Evolutionary conservation across 768 basidiomycete genomes (phyloP).

Genomic region (Panaeolus cyanescens): DNA sequence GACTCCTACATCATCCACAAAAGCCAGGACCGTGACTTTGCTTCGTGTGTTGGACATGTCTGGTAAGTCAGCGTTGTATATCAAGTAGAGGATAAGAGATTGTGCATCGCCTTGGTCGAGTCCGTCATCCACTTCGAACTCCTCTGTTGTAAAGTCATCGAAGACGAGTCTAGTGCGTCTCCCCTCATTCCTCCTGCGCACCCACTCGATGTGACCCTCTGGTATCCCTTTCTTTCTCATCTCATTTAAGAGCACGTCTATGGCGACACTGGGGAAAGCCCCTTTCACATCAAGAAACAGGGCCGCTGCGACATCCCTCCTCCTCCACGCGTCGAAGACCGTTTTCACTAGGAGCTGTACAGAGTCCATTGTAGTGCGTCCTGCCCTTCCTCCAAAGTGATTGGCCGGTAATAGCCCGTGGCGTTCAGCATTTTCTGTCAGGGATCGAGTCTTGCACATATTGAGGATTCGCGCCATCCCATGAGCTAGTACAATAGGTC

Average conservation of each 20-base stretch:
- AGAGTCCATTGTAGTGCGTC: conserved; percentile 28
- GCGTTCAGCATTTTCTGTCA: conserved; percentile 12
- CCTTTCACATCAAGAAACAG: conserved; percentile 40
- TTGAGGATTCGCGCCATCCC: conserved; percentile 18
- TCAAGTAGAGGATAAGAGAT: conserved; percentile 17
- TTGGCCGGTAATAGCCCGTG: conserved; percentile 15
- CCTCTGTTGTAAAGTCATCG: conserved; percentile 8
- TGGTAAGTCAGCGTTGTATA: conserved; percentile 21
- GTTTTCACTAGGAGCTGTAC: conserved; percentile 27
- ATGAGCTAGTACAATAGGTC: conserved; percentile 34
- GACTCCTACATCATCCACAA: conserved; percentile 29
- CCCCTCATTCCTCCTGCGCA: conserved; percentile 9
- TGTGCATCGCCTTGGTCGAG: conserved; percentile 18
- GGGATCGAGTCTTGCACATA: conserved; percentile 17
- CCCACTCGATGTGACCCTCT: conserved; percentile 12
- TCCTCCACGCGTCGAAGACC: conserved; percentile 38
- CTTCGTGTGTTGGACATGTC: not conserved
- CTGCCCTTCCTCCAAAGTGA: conserved; percentile 31
- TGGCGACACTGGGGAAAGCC: conserved; percentile 34
- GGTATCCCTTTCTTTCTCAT: conserved; percentile 26
- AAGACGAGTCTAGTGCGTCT: conserved; percentile 11
- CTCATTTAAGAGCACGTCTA: conserved; percentile 22
- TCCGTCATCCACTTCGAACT: conserved; percentile 12
- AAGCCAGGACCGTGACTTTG: conserved; percentile 15
- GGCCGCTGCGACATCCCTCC: conserved; percentile 23